Evolutionary conservation across 2,329 filamentous ascomycete species (phyloP).

Genomic region (Diplocarpon mali): DNA sequence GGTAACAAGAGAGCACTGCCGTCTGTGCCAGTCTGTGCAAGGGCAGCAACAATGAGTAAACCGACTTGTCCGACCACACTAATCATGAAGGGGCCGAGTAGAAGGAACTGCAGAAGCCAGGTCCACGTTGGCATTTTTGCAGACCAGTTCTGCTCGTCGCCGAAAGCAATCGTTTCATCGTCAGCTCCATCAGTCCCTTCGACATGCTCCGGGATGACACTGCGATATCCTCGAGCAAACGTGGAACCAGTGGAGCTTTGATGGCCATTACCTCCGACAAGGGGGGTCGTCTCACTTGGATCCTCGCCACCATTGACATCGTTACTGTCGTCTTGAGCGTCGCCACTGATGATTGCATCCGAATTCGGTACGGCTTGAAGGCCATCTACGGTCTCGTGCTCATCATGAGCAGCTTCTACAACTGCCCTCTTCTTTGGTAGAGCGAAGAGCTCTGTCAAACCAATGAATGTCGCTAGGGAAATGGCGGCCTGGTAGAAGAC

Average conservation of each 20-base stretch:
- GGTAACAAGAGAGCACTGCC: slow-evolving; percentile 62
- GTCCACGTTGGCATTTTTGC: slow-evolving; percentile 66
- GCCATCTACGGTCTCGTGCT: slow-evolving; percentile 34
- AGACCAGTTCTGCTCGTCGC: slow-evolving; percentile 79
- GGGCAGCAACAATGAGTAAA: slow-evolving; percentile 58
- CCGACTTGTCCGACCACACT: slow-evolving; percentile 68
- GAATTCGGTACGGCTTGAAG: slow-evolving; percentile 24
- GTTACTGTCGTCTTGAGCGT: slow-evolving; percentile 19
- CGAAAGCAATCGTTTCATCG: slow-evolving; percentile 39
- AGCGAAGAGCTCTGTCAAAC: slow-evolving; percentile 69
- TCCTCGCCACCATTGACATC: slow-evolving; percentile 16
- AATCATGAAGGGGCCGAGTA: slow-evolving; percentile 67
- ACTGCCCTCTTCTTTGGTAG: slow-evolving; percentile 63
- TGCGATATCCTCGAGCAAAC: slow-evolving; percentile 41
- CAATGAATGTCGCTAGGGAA: slow-evolving; percentile 64
- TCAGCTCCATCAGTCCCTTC: slow-evolving; percentile 23
- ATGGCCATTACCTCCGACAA: slow-evolving; percentile 34
- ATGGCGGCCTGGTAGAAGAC: slow-evolving; percentile 69
- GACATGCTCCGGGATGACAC: slow-evolving; percentile 16
- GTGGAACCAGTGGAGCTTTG: slow-evolving; percentile 45
- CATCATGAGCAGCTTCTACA: slow-evolving; percentile 44
- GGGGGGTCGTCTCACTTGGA: slow-evolving; percentile 43
- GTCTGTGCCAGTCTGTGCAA: slow-evolving; percentile 75
- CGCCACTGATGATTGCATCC: slow-evolving; percentile 30
- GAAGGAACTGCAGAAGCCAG: slow-evolving; percentile 77